These are phyloP conservation scores for Kwoniella bestiolae DNA, from an alignment of 768 basidiomycete species.

Conservation along the genomic window DNA sequence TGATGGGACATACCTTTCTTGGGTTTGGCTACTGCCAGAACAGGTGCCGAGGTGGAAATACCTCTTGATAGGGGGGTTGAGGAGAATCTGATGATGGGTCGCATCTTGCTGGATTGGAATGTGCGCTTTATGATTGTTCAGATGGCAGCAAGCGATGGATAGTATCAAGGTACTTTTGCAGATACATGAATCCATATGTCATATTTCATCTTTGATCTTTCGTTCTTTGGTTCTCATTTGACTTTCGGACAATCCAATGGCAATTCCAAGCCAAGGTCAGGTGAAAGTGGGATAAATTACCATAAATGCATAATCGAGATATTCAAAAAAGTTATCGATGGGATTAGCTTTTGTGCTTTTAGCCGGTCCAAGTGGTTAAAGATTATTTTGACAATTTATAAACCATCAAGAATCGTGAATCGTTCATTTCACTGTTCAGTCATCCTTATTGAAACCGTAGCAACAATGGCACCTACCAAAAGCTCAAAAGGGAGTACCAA, in stretches of 20 bases:
- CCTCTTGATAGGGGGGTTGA: slow-evolving; percentile 25
- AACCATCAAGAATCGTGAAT: too few species aligned
- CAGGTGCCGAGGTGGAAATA: slow-evolving; percentile 30
- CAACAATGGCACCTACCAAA: slow-evolving; percentile 8
- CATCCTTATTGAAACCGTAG: too few species aligned
- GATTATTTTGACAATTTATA: too few species aligned
- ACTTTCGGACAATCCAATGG: slow-evolving; percentile 1
- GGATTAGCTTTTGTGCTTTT: slow-evolving; percentile 1
- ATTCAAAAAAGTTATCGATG: slow-evolving; percentile 17
- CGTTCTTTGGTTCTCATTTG: too few species aligned
- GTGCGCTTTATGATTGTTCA: background rate
- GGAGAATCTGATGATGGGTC: slow-evolving; percentile 24
- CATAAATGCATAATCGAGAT: background rate
- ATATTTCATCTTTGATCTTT: too few species aligned
- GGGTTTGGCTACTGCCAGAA: slow-evolving; percentile 31
- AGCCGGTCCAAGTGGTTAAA: background rate
- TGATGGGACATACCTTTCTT: slow-evolving; percentile 23
- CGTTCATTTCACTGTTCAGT: too few species aligned
- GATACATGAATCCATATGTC: too few species aligned
- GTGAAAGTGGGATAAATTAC: slow-evolving; percentile 30
- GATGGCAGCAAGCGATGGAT: too few species aligned
- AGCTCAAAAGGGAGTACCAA: slow-evolving; percentile 2
- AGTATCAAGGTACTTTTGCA: background rate
- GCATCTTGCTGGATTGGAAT: slow-evolving; percentile 8
- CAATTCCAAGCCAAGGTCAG: background rate